Percentiles rank a stretch among this genome's conserved stretches.
These are phyloP conservation scores for Rhodotorula kratochvilovae DNA, from an alignment of 768 basidiomycete genomes.

Conservation along the genomic window DNA sequence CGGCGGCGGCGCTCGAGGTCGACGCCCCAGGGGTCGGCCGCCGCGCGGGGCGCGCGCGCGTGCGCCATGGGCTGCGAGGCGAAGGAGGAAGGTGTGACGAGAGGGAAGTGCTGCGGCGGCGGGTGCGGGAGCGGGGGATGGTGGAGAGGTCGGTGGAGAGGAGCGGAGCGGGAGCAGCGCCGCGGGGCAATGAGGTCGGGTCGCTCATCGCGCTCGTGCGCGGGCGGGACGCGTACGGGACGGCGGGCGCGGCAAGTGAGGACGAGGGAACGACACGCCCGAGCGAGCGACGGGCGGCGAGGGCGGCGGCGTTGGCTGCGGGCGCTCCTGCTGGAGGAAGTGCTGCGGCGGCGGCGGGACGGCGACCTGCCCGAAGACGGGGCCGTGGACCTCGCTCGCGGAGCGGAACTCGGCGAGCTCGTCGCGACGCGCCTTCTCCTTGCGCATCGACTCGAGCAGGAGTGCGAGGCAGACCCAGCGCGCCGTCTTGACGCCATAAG, in stretches of 20 bases:
- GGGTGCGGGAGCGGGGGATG: too few relatives aligned
- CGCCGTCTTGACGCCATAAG: neutral
- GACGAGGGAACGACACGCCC: neutral
- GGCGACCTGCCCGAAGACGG: neutral
- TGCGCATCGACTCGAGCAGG: neutral
- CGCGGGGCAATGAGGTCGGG: neutral
- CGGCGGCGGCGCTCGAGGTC: too few relatives aligned
- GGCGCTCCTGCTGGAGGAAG: neutral
- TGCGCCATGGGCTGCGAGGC: too few relatives aligned
- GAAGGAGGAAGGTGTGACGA: too few relatives aligned
- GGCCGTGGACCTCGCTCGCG: neutral
- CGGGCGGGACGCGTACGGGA: neutral
- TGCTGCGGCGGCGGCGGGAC: neutral
- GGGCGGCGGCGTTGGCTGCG: neutral
- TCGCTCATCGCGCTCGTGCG: neutral
- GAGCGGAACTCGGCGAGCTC: too few relatives aligned
- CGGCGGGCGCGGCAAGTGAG: neutral
- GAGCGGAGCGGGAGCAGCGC: neutral
- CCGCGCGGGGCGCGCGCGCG: too few relatives aligned
- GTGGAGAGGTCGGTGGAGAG: too few relatives aligned
- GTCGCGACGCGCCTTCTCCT: neutral
- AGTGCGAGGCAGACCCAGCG: slow-evolving; percentile 16
- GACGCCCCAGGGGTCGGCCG: too few relatives aligned
- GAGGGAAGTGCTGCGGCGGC: too few relatives aligned
- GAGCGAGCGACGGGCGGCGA: neutral